Evolutionary conservation across 2,329 filamentous ascomycete genomes (phyloP), one percentile per base, ranked within the genome.

Genomic region (Colletotrichum tanaceti): DNA sequence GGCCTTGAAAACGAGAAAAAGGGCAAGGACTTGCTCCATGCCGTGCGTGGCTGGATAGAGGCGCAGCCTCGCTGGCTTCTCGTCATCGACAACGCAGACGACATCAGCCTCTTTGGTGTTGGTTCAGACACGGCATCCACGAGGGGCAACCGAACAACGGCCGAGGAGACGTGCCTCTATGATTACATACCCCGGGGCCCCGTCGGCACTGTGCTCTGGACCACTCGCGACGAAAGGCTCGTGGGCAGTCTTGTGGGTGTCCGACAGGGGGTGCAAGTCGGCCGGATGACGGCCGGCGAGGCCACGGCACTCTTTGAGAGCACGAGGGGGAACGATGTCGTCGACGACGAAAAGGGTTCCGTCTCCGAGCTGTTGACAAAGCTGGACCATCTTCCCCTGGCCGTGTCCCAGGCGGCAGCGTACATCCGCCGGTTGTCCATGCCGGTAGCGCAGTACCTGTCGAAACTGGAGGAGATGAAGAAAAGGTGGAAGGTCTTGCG

Each of bases 11-110:
- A n/a, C n/a, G n/a, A n/a, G n/a, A 50, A 32, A 18, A 14, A 50
- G 28, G 47, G 47, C 47, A 32, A 50, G 47, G 47, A 32, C 7
- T 4, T 58, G 54, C 38, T 50, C 2, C 18, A 13, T 3, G 71
- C 60, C 0, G 73, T 76, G 1, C 71, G 71, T 1, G 46, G 61
- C 0, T 32, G 35, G 0, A 74, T 77, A 10, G 67, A 75, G 62
- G 47, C 68, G 1, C 20, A 61, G 7, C 14, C 46, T 5, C 47
- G 16, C 50, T 80, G 76, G 78, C 47, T 80, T 0, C 54, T 80
- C 4, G 47, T 80, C 10, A 47, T 79, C 7, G 77, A 80, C 14
- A 80, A 80, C 38, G 77, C 75, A 6, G 75, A 80, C 58, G 70
- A 79, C 24, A 60, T 78, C 1, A 44, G 38, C 3, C 62, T 79